Conservation (phyloP, 2,329 filamentous ascomycete genomes). For the Aspergillus floridensis region DNA sequence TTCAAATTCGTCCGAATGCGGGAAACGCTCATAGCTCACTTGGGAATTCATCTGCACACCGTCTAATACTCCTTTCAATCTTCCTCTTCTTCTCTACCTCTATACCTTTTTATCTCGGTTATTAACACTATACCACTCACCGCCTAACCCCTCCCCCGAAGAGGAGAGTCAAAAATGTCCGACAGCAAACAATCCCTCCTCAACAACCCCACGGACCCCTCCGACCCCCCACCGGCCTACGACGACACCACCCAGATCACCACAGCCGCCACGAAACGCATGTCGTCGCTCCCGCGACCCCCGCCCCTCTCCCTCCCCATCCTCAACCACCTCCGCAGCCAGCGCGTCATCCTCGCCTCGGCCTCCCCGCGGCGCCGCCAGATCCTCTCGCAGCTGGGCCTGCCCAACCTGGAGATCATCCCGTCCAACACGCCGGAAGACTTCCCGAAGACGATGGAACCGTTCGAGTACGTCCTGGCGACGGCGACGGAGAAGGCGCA, state of each 20-base stretch:
- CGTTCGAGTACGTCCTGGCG: constrained; percentile 85
- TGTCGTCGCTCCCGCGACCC: constrained; percentile 29
- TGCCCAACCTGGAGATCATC: constrained; percentile 76
- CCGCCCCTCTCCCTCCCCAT: constrained; percentile 75
- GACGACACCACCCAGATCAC: constrained; percentile 19
- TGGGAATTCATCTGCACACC: not conserved
- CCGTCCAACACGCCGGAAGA: constrained; percentile 84
- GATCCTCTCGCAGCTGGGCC: constrained; percentile 74
- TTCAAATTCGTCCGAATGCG: not conserved
- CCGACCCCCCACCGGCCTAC: constrained; percentile 37
- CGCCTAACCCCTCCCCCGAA: not conserved
- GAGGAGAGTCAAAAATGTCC: constrained; percentile 20
- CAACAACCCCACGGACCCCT: constrained; percentile 6
- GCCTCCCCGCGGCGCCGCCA: constrained; percentile 80
- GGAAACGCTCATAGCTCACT: not conserved
- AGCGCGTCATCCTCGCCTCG: constrained; percentile 85
- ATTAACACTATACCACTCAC: not conserved
- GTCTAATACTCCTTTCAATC: not conserved
- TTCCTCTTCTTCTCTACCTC: not conserved
- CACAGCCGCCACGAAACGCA: constrained; percentile 16
- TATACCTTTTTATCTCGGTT: not conserved
- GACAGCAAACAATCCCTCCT: constrained; percentile 32
- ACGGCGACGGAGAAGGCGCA: constrained; percentile 83
- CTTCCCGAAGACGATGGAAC: constrained; percentile 73
- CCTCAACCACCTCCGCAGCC: constrained; percentile 70